phyloP scores from a whole-genome alignment of 345 rosid species.

The Brassica incana region DNA sequence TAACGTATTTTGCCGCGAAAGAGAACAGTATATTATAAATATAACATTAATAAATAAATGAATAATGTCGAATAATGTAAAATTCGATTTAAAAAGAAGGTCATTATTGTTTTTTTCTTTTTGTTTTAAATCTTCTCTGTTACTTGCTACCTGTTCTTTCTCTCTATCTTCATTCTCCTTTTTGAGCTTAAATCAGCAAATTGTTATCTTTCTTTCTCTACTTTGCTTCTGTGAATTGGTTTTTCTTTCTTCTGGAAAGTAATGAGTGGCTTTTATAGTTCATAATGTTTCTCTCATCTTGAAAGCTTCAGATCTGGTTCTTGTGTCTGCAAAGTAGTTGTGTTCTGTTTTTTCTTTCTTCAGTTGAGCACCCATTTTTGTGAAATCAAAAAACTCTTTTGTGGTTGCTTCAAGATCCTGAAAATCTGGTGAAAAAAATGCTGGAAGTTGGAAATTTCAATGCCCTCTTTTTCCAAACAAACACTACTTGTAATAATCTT shows the following conservation, averaged over 20 bases:
- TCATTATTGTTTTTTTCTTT: constrained; percentile 18
- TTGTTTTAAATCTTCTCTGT: constrained; percentile 24
- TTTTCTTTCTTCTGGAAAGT: constrained; percentile 15
- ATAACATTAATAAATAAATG: constrained; percentile 12
- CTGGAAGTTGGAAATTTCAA: constrained; percentile 67
- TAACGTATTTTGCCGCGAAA: constrained; percentile 39
- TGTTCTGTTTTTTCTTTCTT: constrained; percentile 19
- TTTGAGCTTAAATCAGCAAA: constrained; percentile 43
- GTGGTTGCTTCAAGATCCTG: constrained; percentile 32
- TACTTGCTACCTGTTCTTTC: constrained; percentile 25
- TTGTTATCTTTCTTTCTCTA: constrained; percentile 32
- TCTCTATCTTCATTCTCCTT: constrained; percentile 27
- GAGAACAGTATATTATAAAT: constrained; percentile 24
- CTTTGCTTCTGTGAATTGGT: not conserved
- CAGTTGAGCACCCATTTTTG: not conserved
- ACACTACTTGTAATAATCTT: constrained; percentile 68
- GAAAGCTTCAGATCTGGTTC: constrained; percentile 39
- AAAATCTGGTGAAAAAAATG: constrained; percentile 49
- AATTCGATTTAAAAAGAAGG: constrained; percentile 26
- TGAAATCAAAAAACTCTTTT: not conserved
- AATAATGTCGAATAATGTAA: constrained; percentile 13
- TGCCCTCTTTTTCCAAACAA: constrained; percentile 51
- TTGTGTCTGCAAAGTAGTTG: constrained; percentile 18
- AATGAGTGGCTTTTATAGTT: constrained; percentile 16
- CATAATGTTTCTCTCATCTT: constrained; percentile 34